Conservation (phyloP, 495 filamentous ascomycete genomes). For the Hypoxylon fuscum region DNA sequence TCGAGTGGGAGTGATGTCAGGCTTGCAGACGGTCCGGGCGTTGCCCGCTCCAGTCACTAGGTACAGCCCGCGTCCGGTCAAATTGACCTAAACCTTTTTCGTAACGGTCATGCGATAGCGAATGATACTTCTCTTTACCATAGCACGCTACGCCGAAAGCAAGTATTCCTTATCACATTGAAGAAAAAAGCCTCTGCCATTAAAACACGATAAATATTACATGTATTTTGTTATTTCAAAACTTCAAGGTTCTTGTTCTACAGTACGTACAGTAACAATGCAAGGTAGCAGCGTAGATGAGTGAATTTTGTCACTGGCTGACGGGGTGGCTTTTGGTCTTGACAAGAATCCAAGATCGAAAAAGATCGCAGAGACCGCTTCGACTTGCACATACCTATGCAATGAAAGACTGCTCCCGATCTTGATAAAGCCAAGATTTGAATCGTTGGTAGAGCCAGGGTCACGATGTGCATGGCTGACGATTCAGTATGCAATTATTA, state of each 20-base stretch:
- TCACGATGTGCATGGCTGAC: too few relatives aligned
- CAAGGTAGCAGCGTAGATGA: slow-evolving; percentile 18
- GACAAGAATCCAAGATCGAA: too few relatives aligned
- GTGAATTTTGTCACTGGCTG: slow-evolving; percentile 28
- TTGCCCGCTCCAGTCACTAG: slow-evolving; percentile 15
- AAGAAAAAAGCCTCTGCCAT: slow-evolving; percentile 25
- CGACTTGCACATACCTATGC: too few relatives aligned
- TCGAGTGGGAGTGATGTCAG: not conserved
- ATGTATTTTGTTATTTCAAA: not conserved
- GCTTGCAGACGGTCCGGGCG: slow-evolving; percentile 25
- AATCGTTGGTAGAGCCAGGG: too few relatives aligned
- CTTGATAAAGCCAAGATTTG: too few relatives aligned
- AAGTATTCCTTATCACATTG: too few relatives aligned
- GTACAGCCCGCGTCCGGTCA: slow-evolving; percentile 11
- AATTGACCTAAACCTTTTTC: slow-evolving; percentile 23
- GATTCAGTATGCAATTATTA: too few relatives aligned
- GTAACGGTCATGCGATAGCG: slow-evolving; percentile 20
- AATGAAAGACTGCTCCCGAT: too few relatives aligned
- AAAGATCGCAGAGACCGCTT: too few relatives aligned
- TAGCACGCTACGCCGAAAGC: too few relatives aligned
- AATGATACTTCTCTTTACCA: slow-evolving; percentile 13
- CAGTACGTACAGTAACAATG: slow-evolving; percentile 21
- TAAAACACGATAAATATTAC: not conserved
- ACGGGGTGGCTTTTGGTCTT: not conserved
- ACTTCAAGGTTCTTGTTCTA: not conserved